Conservation (phyloP, 306 rosid species). For the Hippophae tibetana region DNA sequence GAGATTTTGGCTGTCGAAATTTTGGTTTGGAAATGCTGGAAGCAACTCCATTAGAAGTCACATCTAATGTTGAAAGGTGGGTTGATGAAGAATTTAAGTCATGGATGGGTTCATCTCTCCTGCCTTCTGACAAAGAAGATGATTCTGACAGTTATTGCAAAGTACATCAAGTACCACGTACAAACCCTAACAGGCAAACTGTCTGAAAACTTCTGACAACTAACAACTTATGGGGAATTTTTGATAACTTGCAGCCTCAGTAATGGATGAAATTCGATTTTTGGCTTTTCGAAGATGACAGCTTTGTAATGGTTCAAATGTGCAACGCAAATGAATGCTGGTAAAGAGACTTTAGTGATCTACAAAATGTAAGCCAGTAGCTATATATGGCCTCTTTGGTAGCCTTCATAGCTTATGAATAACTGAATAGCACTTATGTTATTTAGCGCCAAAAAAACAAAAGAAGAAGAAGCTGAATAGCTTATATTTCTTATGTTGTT, state of each 20-base stretch:
- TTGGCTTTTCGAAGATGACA: constrained; percentile 18
- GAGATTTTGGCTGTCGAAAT: constrained; percentile 49
- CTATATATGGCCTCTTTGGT: constrained; percentile 12
- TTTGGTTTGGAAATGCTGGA: constrained; percentile 90
- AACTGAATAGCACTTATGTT: background rate
- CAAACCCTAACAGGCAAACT: constrained; percentile 40
- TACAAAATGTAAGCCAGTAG: constrained; percentile 17
- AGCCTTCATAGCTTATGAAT: constrained; percentile 29
- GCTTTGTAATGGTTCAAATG: constrained; percentile 10
- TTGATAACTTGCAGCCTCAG: constrained; percentile 23
- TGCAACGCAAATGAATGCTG: constrained; percentile 3
- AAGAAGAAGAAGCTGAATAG: too few species aligned
- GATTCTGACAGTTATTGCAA: constrained; percentile 53
- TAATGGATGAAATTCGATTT: constrained; percentile 18
- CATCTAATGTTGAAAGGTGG: constrained; percentile 79
- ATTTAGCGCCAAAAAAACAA: too few species aligned
- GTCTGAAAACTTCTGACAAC: constrained; percentile 19
- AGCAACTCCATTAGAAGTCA: constrained; percentile 56
- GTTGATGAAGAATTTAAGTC: constrained; percentile 81
- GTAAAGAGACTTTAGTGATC: constrained; percentile 10
- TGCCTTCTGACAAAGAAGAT: constrained; percentile 81
- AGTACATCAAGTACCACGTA: constrained; percentile 25
- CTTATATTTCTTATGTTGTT: too few species aligned
- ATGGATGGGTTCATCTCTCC: constrained; percentile 96
- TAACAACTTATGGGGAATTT: constrained; percentile 17